Evolutionary conservation across 345 rosid species (phyloP).

Genomic region (Eucalyptus camaldulensis): DNA sequence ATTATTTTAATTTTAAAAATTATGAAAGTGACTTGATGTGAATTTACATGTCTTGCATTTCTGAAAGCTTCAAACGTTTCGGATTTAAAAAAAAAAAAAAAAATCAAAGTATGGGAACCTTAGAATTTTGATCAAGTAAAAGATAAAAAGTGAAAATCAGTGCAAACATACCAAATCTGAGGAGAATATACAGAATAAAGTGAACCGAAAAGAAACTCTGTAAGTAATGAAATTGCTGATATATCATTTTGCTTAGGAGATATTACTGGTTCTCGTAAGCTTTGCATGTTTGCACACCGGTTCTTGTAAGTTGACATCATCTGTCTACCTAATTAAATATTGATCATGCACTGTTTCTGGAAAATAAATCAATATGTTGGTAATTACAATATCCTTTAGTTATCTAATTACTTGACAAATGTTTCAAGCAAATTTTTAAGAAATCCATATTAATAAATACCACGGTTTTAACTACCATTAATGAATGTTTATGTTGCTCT

Average conservation of each 20-base stretch:
- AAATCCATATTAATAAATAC: not conserved
- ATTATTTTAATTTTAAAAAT: not conserved
- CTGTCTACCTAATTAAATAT: not conserved
- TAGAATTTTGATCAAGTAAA: not conserved
- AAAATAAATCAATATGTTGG: not conserved
- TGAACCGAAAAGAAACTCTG: not conserved
- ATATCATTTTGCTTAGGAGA: not conserved
- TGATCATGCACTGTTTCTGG: not conserved
- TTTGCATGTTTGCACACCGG: not conserved
- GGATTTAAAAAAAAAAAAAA: not conserved
- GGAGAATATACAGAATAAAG: not conserved
- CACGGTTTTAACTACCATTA: not conserved
- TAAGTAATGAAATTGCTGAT: not conserved
- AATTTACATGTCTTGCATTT: not conserved
- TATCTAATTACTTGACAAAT: not conserved
- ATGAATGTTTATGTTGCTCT: not conserved
- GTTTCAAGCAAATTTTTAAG: not conserved
- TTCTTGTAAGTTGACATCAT: not conserved
- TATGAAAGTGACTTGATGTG: not conserved
- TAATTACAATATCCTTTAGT: not conserved
- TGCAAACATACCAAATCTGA: not conserved
- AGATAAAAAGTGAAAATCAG: not conserved
- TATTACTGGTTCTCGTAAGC: not conserved
- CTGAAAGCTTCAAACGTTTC: not conserved
- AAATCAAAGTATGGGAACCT: not conserved